Base-by-base conservation (phyloP, 495 filamentous ascomycete genomes). In the Barbatosphaeria neglecta region DNA sequence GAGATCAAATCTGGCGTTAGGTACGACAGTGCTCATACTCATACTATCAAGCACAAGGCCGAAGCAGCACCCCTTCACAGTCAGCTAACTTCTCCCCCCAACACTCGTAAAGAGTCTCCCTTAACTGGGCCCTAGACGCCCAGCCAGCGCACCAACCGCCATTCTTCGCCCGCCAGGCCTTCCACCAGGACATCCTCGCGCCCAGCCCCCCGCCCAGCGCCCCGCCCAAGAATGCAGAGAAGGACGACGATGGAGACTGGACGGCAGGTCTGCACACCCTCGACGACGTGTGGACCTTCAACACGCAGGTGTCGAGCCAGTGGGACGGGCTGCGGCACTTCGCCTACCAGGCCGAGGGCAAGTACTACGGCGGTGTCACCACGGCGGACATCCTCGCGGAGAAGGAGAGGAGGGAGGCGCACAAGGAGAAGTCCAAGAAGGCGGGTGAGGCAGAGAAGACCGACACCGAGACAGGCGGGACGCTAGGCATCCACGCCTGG, bases 341-440 rank as follows among this genome's bases (percentile, higher is more conserved):
- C 37, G 74, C 57, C 31, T 78, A 80, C 49, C 75, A 80, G 48
- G 64, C 72, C 27, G 69, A 71, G 25, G 52, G 62, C 41, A 51
- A 52, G 19, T 87, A 78, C 51, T 85, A 80, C 54, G 83, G 83
- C 37, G 80, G 80, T 5, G 69, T 76, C 18, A 75, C 71, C 0
- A 58, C 69, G 59, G 60, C 74, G 1, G 74, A 82, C 9, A 74
- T 86, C 39, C 68, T 78, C 44, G 13, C 27, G 58, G 56, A 10
- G 52, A 58, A 40, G 48, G 45, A 25, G 63, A 51, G 9, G 63
- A 59, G 9, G n/a, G n/a, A n/a, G n/a, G n/a, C n/a, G n/a, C n/a
- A n/a, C n/a, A n/a, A n/a, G n/a, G 45, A 50, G 55, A 57, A 39
- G 50, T 58, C 39, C 22, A 70, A 35, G 31, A 11, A 15, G 6